Percentiles rank a stretch among this genome's conserved stretches.
Evolutionary conservation across 2,329 filamentous ascomycete genomes (phyloP).

Genomic region (Penicillium sp.): DNA sequence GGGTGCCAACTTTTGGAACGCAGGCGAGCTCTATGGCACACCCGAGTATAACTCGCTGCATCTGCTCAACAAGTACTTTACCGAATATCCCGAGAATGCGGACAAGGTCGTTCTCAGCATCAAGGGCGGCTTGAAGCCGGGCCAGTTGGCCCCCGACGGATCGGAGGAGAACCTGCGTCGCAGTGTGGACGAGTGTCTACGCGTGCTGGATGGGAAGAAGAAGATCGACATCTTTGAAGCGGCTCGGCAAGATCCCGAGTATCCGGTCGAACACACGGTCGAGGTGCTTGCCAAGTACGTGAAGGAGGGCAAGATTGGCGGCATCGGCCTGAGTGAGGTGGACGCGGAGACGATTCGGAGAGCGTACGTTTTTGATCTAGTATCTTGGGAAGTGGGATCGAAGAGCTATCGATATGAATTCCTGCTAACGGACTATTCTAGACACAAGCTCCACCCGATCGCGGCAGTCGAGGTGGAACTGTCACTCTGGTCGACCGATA

Average conservation of each 20-base stretch:
- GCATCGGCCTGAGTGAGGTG: slow-evolving; percentile 41
- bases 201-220: slow-evolving; percentile 50
- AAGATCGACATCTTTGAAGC: slow-evolving; percentile 57
- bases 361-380: slow-evolving; percentile 24
- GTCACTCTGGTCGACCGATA: slow-evolving; percentile 52
- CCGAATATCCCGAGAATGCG: slow-evolving; percentile 58
- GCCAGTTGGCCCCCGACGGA: slow-evolving; percentile 42
- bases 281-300: slow-evolving; percentile 34
- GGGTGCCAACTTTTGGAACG: slow-evolving; percentile 55
- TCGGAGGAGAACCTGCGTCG: slow-evolving; percentile 50
- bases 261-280: slow-evolving; percentile 45
- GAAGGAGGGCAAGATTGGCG: slow-evolving; percentile 41
- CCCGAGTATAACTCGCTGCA: slow-evolving; percentile 54
- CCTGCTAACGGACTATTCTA: slow-evolving; percentile 30
- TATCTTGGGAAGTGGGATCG: background rate
- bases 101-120: slow-evolving; percentile 56
- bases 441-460: slow-evolving; percentile 50
- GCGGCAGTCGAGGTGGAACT: slow-evolving; percentile 57
- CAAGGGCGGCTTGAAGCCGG: slow-evolving; percentile 50
- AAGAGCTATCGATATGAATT: background rate
- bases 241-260: slow-evolving; percentile 51
- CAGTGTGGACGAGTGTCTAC: slow-evolving; percentile 54
- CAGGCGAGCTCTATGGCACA: slow-evolving; percentile 59
- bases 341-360: slow-evolving; percentile 41
- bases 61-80: slow-evolving; percentile 58